These are phyloP conservation scores for Triangularia setosa DNA, from an alignment of 2,329 filamentous ascomycete genomes.

Conservation along the genomic window DNA sequence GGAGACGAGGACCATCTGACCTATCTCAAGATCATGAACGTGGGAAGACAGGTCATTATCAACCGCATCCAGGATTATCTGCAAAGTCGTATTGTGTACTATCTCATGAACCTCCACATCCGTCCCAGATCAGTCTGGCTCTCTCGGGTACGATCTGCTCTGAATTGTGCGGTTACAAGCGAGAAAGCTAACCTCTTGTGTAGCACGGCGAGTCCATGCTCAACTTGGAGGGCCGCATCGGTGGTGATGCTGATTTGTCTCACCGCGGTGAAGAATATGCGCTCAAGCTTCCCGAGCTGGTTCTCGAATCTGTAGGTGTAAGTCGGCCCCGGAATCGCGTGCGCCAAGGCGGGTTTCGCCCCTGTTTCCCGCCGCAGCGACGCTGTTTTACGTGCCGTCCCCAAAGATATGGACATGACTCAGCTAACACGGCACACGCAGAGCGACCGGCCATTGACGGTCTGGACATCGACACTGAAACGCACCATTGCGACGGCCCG, in stretches of 20 bases:
- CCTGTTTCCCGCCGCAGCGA: background rate
- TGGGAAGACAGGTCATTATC: slow-evolving; percentile 94
- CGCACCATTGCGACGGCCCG: slow-evolving; percentile 90
- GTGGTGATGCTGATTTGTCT: slow-evolving; percentile 85
- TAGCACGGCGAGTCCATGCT: slow-evolving; percentile 93
- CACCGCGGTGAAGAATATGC: slow-evolving; percentile 85
- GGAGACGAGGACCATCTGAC: slow-evolving; percentile 79
- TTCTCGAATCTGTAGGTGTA: slow-evolving; percentile 83
- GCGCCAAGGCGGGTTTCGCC: slow-evolving; percentile 18
- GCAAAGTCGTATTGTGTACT: slow-evolving; percentile 94
- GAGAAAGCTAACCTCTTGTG: slow-evolving; percentile 8
- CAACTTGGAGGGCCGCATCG: slow-evolving; percentile 87
- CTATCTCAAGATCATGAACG: slow-evolving; percentile 96
- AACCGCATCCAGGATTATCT: slow-evolving; percentile 96
- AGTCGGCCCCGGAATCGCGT: slow-evolving; percentile 31
- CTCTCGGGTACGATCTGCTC: slow-evolving; percentile 64
- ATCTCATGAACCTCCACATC: slow-evolving; percentile 97
- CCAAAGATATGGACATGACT: slow-evolving; percentile 4
- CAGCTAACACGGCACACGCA: slow-evolving; percentile 31
- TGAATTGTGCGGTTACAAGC: background rate
- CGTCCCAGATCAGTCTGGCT: slow-evolving; percentile 95
- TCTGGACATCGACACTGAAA: slow-evolving; percentile 61
- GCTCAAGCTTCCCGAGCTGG: slow-evolving; percentile 74
- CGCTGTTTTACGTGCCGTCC: slow-evolving; percentile 3
- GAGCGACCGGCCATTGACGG: slow-evolving; percentile 58